A percentile compares a stretch with the other conserved stretches of the same genome.
phyloP scores from a whole-genome alignment of 176 grass and related monocot species.

The Triticum timopheevii region DNA sequence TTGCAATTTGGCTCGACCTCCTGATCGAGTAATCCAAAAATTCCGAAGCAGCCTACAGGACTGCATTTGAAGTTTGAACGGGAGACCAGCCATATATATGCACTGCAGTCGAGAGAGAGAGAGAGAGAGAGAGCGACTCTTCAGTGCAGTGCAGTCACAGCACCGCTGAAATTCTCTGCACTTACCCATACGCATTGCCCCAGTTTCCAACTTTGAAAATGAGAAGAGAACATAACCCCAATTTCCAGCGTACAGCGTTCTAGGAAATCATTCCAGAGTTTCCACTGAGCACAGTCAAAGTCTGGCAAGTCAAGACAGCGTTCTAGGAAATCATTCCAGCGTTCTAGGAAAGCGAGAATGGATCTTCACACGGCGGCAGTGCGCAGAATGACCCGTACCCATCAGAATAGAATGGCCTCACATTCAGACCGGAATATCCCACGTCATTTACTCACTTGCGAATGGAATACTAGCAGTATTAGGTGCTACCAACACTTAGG shows the following conservation, averaged over 20 bases:
- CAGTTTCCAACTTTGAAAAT: not conserved
- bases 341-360: not conserved
- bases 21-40: not conserved
- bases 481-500: too few species aligned
- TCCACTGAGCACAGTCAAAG: not conserved
- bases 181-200: not conserved
- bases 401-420: too few species aligned
- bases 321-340: too few species aligned
- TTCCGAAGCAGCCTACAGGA: not conserved
- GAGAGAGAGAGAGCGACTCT: too few species aligned
- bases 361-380: not conserved
- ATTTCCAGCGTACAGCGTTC: not conserved
- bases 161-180: too few species aligned
- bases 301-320: slow-evolving; percentile 2
- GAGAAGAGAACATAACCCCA: not conserved
- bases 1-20: not conserved
- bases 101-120: too few species aligned
- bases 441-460: not conserved
- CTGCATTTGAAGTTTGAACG: not conserved
- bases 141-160: not conserved
- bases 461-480: not conserved
- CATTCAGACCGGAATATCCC: too few species aligned
- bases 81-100: not conserved
- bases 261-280: not conserved
- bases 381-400: too few species aligned